Evolutionary conservation across 148 eudicot genomes (phyloP), one percentile per base, ranked within the genome.

Genomic region (Fagopyrum esculentum): DNA sequence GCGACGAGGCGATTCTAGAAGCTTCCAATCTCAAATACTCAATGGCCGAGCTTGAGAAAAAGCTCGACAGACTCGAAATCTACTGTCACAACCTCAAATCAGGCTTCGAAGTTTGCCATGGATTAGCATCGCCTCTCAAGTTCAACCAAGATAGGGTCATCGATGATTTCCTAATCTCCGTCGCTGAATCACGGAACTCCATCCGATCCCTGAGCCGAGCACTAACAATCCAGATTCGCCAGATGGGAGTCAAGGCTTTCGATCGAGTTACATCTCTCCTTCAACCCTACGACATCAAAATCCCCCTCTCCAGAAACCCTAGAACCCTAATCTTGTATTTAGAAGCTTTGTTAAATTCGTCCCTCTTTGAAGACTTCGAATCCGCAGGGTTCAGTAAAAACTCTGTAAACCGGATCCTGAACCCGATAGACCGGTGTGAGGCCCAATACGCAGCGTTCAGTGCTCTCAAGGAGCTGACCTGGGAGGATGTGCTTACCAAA

Each of bases 401-500:
- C 55, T 69, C 86, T 5, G 19, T 77, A 40, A 80, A 55, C 45
- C 83, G 46, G 64, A 80, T 89, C 10, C 81, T 95, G 47, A 92
- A 95, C 82, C 98, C 98, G 51, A 83, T 90, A 7, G 84, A 86
- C 0, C 80, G 88, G 0, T 89, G 92, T 51, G 87, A 87, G 46
- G 47, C 83, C n/a, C 89, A 89, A 72, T 86, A 84, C 75, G 75
- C 75, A 0, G 83, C 86, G 59, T 89, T 77, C 19, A 74, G 29
- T 3, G 70, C 73, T 0, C 69, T 95, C 47, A 77, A 81, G 57
- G 84, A 79, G 52, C 57, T 95, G 59, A 84, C 85, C 1, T 95
- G 98, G 99, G 97, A 95, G 13, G 97, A 92, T 29, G 99, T 95
- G 2, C 63, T 95, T 45, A 86, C 45, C 56, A 95, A 90, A 71